Conservation (phyloP, 208 protist genomes). For the Crithidia fasciculata region DNA sequence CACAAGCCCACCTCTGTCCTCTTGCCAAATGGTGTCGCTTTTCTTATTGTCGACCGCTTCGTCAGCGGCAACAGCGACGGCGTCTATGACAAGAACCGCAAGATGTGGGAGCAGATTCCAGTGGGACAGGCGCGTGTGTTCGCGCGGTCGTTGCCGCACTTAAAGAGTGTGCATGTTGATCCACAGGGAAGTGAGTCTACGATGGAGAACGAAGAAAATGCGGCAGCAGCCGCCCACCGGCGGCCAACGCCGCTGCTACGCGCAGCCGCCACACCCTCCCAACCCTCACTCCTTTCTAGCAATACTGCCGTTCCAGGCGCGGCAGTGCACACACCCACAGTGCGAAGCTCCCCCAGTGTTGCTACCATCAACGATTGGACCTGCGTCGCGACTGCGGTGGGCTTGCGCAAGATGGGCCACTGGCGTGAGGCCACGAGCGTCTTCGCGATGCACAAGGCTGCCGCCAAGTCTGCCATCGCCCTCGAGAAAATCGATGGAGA, state of each 20-base stretch:
- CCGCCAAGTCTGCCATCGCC: constrained; percentile 37
- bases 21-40: constrained; percentile 43
- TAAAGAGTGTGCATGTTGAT: not conserved
- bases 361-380: constrained; percentile 18
- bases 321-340: not conserved
- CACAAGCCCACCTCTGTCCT: constrained; percentile 48
- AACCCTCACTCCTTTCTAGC: too few species aligned
- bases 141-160: not conserved
- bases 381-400: constrained; percentile 43
- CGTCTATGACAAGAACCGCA: constrained; percentile 74
- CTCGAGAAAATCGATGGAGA: constrained; percentile 80
- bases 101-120: constrained; percentile 86
- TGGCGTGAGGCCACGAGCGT: constrained; percentile 52
- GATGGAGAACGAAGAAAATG: not conserved
- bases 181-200: not conserved
- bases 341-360: not conserved
- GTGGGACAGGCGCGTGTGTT: constrained; percentile 76
- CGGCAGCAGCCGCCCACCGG: not conserved
- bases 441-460: constrained; percentile 40
- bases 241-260: too few species aligned
- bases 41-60: constrained; percentile 71
- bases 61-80: constrained; percentile 57
- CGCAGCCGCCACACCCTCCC: too few species aligned
- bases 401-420: constrained; percentile 77
- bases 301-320: too few species aligned